phyloP scores from a whole-genome alignment of 108 stramenopile genomes.

The Pelagomonas calceolata region DNA sequence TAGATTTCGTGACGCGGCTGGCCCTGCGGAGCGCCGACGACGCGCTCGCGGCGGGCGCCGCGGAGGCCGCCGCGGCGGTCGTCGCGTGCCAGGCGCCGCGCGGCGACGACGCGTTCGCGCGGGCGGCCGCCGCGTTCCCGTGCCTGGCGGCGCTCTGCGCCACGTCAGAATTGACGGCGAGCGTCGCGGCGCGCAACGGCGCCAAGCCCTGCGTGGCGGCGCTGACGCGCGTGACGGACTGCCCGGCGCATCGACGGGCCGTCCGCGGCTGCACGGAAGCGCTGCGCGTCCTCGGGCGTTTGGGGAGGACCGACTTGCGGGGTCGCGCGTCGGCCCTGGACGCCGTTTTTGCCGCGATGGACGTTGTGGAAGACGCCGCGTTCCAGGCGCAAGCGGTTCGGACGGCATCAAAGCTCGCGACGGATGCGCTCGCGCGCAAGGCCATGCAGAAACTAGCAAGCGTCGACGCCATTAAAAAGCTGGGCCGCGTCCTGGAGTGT shows the following conservation, averaged over 20 bases:
- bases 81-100: too few relatives aligned
- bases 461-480: not conserved
- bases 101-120: too few relatives aligned
- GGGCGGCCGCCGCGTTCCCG: too few relatives aligned
- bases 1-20: too few relatives aligned
- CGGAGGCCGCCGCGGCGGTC: too few relatives aligned
- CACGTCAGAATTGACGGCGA: too few relatives aligned
- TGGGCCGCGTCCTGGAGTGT: slow-evolving; percentile 9
- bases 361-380: not conserved
- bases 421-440: not conserved
- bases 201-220: not conserved
- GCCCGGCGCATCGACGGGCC: not conserved
- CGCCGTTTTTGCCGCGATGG: slow-evolving; percentile 11
- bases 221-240: not conserved
- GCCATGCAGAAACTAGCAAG: too few relatives aligned
- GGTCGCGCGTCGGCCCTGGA: slow-evolving; percentile 3
- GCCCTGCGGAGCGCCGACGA: too few relatives aligned
- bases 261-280: not conserved
- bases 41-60: too few relatives aligned
- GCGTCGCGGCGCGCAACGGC: too few relatives aligned
- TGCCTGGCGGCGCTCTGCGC: too few relatives aligned
- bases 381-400: not conserved
- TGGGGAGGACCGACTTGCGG: not conserved
- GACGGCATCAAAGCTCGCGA: not conserved
- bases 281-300: slow-evolving; percentile 5